Conservation (phyloP, 2,329 filamentous ascomycete genomes). For the Phialophora macrospora region DNA sequence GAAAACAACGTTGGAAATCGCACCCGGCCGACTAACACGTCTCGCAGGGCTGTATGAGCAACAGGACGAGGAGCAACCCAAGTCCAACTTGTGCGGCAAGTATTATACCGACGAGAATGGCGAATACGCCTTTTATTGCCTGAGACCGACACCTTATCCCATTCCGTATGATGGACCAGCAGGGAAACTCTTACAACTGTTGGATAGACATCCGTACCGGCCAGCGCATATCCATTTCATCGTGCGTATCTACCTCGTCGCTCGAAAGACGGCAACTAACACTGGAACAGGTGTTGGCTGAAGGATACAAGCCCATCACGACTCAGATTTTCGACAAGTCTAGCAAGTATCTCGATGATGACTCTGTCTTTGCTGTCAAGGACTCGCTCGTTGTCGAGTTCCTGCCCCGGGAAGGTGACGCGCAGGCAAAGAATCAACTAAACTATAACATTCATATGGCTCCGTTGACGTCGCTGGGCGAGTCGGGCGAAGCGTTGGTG, state of each 20-base stretch:
- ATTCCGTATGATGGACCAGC: constrained; percentile 63
- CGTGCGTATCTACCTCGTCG: constrained; percentile 45
- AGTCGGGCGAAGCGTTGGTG: constrained; percentile 58
- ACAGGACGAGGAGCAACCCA: constrained; percentile 71
- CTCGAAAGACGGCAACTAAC: constrained; percentile 7
- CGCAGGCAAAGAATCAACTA: constrained; percentile 59
- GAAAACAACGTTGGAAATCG: background rate
- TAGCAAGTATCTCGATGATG: constrained; percentile 65
- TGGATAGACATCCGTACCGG: constrained; percentile 66
- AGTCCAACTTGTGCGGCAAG: constrained; percentile 75
- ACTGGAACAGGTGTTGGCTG: constrained; percentile 54
- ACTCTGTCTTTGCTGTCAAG: constrained; percentile 65
- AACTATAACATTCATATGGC: constrained; percentile 58
- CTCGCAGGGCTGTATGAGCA: constrained; percentile 66
- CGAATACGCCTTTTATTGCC: constrained; percentile 65
- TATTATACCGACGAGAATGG: constrained; percentile 71
- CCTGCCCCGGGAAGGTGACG: constrained; percentile 56
- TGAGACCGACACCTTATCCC: constrained; percentile 64
- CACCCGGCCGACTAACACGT: background rate
- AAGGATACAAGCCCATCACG: constrained; percentile 69
- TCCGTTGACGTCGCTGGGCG: constrained; percentile 34
- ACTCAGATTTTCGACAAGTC: constrained; percentile 77
- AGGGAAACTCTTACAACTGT: constrained; percentile 61
- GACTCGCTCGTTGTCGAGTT: constrained; percentile 65
- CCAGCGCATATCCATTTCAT: constrained; percentile 69